Conservation (phyloP, 2,329 filamentous ascomycete genomes). For the Magnaporthales sp. region DNA sequence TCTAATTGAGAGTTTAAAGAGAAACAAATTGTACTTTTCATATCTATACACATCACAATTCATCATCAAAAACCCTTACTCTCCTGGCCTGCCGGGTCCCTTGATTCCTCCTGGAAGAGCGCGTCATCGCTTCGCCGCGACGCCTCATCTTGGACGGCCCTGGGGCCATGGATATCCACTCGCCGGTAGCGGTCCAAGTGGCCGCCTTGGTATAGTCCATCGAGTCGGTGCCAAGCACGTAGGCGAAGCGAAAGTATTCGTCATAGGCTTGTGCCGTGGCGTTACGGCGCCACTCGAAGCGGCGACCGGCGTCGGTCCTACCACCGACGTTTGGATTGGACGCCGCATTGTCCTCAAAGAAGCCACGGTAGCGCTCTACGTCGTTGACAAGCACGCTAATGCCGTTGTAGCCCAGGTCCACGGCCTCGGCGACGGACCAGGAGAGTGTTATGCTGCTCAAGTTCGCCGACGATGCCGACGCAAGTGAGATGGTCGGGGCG, state of each 20-base stretch:
- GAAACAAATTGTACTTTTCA: neutral
- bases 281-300: constrained; percentile 53
- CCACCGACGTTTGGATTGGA: neutral
- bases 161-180: constrained; percentile 57
- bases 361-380: constrained; percentile 70
- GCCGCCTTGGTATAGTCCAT: constrained; percentile 72
- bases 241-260: constrained; percentile 74
- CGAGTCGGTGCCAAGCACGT: constrained; percentile 53
- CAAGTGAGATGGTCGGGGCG: constrained; percentile 34
- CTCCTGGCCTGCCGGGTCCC: neutral
- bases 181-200: constrained; percentile 53
- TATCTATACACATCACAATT: neutral
- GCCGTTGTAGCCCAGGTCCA: constrained; percentile 52
- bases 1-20: neutral
- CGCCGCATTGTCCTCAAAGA: constrained; percentile 45
- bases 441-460: constrained; percentile 58
- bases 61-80: neutral
- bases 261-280: constrained; percentile 35
- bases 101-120: neutral
- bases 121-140: constrained; percentile 9
- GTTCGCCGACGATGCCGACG: constrained; percentile 16
- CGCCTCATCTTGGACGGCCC: constrained; percentile 46
- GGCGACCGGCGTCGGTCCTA: constrained; percentile 19
- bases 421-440: constrained; percentile 37
- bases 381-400: constrained; percentile 78